Conservation (phyloP, 495 filamentous ascomycete genomes). For the Symbiotaphrina buchneri region DNA sequence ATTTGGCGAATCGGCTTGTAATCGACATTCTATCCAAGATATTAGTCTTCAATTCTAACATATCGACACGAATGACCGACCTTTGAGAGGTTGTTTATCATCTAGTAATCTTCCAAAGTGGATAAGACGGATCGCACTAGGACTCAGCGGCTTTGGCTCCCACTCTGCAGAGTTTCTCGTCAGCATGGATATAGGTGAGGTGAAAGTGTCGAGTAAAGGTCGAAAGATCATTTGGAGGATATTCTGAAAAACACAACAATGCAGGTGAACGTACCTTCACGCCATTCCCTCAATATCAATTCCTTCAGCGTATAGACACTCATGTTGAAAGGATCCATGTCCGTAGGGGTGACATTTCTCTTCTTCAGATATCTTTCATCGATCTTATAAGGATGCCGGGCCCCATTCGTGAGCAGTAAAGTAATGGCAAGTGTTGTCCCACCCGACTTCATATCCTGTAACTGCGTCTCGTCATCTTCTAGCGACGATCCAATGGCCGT, state of each 20-base stretch:
- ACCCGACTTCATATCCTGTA: too few relatives aligned
- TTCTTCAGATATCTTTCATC: conserved; percentile 69
- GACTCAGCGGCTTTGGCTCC: conserved; percentile 64
- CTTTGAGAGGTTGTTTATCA: conserved; percentile 59
- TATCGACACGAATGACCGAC: conserved; percentile 16
- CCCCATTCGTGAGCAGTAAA: conserved; percentile 56
- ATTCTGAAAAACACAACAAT: neutral
- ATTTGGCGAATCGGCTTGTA: conserved; percentile 45
- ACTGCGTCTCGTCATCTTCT: neutral
- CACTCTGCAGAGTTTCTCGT: conserved; percentile 31
- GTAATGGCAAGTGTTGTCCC: conserved; percentile 36
- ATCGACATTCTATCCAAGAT: conserved; percentile 42
- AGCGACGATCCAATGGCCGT: neutral
- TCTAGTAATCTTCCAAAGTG: conserved; percentile 73
- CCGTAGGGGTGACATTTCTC: conserved; percentile 50
- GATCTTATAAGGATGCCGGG: conserved; percentile 68
- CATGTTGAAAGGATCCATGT: conserved; percentile 65
- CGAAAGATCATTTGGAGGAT: neutral
- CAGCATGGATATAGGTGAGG: neutral
- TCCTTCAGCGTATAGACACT: conserved; percentile 85
- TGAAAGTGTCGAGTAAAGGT: neutral
- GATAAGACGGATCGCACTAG: conserved; percentile 69
- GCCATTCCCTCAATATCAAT: conserved; percentile 76
- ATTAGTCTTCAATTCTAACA: conserved; percentile 5
- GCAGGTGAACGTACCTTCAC: conserved; percentile 24